A percentile compares a stretch with the other conserved stretches of the same genome.
phyloP scores from a whole-genome alignment of 2,329 filamentous ascomycete species.

The Alternaria solani region DNA sequence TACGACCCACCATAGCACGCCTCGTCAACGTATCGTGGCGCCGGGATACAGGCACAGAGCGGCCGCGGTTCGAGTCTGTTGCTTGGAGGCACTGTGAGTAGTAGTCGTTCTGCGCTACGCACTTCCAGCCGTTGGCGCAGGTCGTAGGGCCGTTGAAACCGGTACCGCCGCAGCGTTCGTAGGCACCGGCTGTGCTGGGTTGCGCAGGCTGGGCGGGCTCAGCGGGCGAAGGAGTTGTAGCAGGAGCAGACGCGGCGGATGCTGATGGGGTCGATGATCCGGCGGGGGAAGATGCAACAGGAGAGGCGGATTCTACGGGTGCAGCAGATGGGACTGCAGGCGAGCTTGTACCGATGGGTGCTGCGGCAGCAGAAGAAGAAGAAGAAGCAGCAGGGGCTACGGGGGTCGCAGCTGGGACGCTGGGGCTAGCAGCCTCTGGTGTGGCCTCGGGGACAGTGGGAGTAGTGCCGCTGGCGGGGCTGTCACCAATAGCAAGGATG shows the following conservation, averaged over 20 bases:
- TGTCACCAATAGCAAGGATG: slow-evolving; percentile 55
- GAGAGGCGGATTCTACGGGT: slow-evolving; percentile 10
- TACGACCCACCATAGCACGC: background rate
- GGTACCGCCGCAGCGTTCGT: slow-evolving; percentile 56
- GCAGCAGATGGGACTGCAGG: slow-evolving; percentile 15
- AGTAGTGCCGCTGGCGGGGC: slow-evolving; percentile 24
- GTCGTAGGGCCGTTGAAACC: slow-evolving; percentile 50
- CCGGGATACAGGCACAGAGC: background rate
- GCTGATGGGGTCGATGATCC: slow-evolving; percentile 3
- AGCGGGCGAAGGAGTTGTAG: slow-evolving; percentile 1
- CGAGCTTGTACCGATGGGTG: slow-evolving; percentile 3
- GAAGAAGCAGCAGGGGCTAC: background rate
- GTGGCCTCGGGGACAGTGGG: slow-evolving; percentile 11
- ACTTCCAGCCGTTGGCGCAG: slow-evolving; percentile 52
- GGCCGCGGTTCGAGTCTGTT: background rate
- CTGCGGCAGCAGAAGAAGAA: slow-evolving; percentile 7
- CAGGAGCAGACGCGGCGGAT: slow-evolving; percentile 7
- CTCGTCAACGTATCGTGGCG: background rate
- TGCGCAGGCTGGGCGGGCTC: background rate
- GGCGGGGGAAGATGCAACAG: background rate
- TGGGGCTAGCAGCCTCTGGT: slow-evolving; percentile 3
- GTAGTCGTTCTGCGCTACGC: slow-evolving; percentile 48
- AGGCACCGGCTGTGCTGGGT: slow-evolving; percentile 24
- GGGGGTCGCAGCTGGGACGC: background rate
- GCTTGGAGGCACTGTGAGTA: slow-evolving; percentile 14